Evolutionary conservation across 768 basidiomycete species (phyloP).

Genomic region (Phanerochaete carnosa): DNA sequence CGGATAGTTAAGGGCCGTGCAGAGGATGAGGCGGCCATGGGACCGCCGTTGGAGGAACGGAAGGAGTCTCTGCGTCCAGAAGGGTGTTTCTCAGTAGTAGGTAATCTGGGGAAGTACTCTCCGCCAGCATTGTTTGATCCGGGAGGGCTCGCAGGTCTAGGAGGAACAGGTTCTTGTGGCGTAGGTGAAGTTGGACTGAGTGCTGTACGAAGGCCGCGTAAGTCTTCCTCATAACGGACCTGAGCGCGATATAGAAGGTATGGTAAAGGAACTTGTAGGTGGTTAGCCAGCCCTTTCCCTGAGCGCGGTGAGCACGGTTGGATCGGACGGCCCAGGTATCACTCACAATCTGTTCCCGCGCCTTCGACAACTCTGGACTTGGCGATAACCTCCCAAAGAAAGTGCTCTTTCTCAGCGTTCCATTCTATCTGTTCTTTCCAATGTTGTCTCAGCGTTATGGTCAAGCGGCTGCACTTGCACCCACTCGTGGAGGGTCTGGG

Average conservation of each 20-base stretch:
- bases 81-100: slow-evolving; percentile 7
- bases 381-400: slow-evolving; percentile 86
- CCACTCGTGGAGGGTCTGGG: slow-evolving; percentile 65
- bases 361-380: slow-evolving; percentile 70
- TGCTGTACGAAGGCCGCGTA: slow-evolving; percentile 66
- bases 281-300: slow-evolving; percentile 85
- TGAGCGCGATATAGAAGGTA: slow-evolving; percentile 84
- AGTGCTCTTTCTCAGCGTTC: slow-evolving; percentile 79
- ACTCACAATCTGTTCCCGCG: slow-evolving; percentile 77
- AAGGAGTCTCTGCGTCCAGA: slow-evolving; percentile 14
- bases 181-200: slow-evolving; percentile 47
- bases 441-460: not conserved
- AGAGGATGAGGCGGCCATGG: slow-evolving; percentile 38
- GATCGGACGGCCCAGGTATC: not conserved
- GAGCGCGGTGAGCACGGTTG: not conserved
- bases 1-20: slow-evolving; percentile 62
- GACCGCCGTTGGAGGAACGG: slow-evolving; percentile 16
- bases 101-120: slow-evolving; percentile 19
- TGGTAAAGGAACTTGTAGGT: slow-evolving; percentile 77
- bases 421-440: slow-evolving; percentile 65
- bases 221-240: slow-evolving; percentile 81
- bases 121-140: slow-evolving; percentile 9
- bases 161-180: slow-evolving; percentile 3
- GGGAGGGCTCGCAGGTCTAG: slow-evolving; percentile 4
- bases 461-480: slow-evolving; percentile 22